Conservation (phyloP, 1,284 basidiomycete genomes). For the Boletus sp. region DNA sequence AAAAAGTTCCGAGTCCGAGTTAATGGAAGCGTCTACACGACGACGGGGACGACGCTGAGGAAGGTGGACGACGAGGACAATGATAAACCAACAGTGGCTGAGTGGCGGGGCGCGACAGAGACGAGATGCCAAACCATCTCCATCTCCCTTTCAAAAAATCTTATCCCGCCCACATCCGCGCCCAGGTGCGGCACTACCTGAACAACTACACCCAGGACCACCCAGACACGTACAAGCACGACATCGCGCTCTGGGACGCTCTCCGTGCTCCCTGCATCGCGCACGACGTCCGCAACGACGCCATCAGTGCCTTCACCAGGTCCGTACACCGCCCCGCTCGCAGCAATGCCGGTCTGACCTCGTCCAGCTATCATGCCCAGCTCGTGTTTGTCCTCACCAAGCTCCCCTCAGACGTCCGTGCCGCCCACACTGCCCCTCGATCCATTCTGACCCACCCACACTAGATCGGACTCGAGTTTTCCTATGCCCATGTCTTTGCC, state of each 20-base stretch:
- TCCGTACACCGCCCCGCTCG: slow-evolving; percentile 1
- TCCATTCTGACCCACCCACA: slow-evolving; percentile 13
- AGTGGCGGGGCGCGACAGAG: slow-evolving; percentile 14
- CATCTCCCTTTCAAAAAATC: slow-evolving; percentile 76
- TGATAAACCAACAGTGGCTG: slow-evolving; percentile 13
- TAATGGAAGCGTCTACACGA: slow-evolving; percentile 27
- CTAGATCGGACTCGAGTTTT: slow-evolving; percentile 74
- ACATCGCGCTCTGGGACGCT: slow-evolving; percentile 69
- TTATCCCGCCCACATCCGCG: slow-evolving; percentile 53
- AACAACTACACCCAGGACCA: slow-evolving; percentile 72
- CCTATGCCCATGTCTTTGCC: slow-evolving; percentile 71
- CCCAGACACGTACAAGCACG: slow-evolving; percentile 83
- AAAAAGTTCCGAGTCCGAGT: slow-evolving; percentile 11
- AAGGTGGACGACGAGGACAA: slow-evolving; percentile 1
- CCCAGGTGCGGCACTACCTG: slow-evolving; percentile 67
- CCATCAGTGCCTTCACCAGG: slow-evolving; percentile 47
- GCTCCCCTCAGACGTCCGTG: slow-evolving; percentile 61
- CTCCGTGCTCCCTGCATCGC: slow-evolving; percentile 64
- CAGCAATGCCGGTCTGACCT: slow-evolving; percentile 17
- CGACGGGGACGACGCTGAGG: slow-evolving; percentile 29
- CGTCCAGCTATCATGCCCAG: slow-evolving; percentile 82
- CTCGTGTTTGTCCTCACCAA: slow-evolving; percentile 75
- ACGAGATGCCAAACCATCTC: slow-evolving; percentile 73
- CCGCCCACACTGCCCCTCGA: background rate
- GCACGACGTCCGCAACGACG: slow-evolving; percentile 56